Conservation (phyloP, 2,329 filamentous ascomycete genomes). For the Colletotrichum tanaceti region DNA sequence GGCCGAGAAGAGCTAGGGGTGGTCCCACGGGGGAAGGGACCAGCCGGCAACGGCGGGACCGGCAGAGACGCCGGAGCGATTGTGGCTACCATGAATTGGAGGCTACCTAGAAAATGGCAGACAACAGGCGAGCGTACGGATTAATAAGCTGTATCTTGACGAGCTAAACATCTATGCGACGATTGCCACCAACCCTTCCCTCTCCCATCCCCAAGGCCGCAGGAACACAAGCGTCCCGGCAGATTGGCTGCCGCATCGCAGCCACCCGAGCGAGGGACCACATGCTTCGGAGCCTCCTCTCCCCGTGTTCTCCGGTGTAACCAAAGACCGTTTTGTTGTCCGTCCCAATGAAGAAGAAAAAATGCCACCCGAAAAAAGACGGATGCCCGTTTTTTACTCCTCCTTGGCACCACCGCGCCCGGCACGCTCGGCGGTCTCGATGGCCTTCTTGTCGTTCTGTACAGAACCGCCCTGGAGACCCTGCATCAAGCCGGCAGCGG, state of each 20-base stretch:
- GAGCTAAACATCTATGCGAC: conserved; percentile 21
- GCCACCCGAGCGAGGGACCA: background rate
- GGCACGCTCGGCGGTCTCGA: conserved; percentile 82
- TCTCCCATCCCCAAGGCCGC: background rate
- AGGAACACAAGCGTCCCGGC: background rate
- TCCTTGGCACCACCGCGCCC: conserved; percentile 79
- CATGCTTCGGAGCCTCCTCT: background rate
- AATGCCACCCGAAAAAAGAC: conserved; percentile 1
- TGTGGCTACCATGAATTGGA: background rate
- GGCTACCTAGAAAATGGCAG: background rate
- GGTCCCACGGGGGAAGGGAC: background rate
- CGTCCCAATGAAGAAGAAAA: background rate
- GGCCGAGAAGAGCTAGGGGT: background rate
- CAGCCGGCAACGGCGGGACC: background rate
- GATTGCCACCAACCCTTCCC: conserved; percentile 1
- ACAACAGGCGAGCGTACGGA: conserved; percentile 2
- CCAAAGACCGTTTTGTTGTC: conserved; percentile 1
- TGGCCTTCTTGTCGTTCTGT: conserved; percentile 92
- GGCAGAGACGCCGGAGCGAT: background rate
- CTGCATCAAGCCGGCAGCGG: conserved; percentile 82
- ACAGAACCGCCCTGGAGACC: conserved; percentile 78
- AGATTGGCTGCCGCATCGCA: background rate
- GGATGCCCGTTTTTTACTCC: conserved; percentile 64
- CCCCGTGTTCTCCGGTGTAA: conserved; percentile 41
- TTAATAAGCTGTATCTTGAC: conserved; percentile 21